Evolutionary conservation across 768 basidiomycete species (phyloP).

Genomic region (Mycena crocata): DNA sequence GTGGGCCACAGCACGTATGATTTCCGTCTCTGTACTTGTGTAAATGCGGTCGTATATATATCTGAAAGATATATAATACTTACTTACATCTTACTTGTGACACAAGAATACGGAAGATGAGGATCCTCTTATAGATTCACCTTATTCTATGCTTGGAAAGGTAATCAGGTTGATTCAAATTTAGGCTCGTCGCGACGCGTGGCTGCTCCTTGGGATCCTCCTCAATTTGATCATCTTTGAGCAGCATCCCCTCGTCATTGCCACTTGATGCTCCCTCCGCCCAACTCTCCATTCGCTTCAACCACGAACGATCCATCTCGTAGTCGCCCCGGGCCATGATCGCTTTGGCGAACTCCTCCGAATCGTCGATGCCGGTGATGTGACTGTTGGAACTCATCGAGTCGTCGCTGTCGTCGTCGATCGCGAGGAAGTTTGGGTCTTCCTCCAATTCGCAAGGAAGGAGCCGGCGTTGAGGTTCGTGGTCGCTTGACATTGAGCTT

Average conservation of each 20-base stretch:
- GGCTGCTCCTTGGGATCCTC: slow-evolving; percentile 17
- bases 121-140: no score
- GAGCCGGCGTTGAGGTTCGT: slow-evolving; percentile 5
- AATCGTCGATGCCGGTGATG: slow-evolving; percentile 15
- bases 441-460: neutral
- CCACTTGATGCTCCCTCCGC: neutral
- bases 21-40: no score
- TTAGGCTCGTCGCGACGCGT: slow-evolving; percentile 14
- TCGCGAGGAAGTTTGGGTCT: no score
- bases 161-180: slow-evolving; percentile 20
- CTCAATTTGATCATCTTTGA: slow-evolving; percentile 14
- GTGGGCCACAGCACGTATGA: neutral
- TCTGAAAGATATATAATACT: no score
- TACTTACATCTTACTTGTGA: no score
- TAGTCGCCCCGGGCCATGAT: slow-evolving; percentile 3
- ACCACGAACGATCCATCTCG: neutral
- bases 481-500: neutral
- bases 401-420: neutral
- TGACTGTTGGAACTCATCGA: slow-evolving; percentile 4
- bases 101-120: no score
- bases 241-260: neutral
- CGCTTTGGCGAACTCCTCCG: slow-evolving; percentile 9
- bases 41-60: no score
- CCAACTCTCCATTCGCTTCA: slow-evolving; percentile 8
- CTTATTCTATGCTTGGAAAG: slow-evolving; percentile 1